Conservation (phyloP, 768 basidiomycete species). For the Nidula microcarpa region DNA sequence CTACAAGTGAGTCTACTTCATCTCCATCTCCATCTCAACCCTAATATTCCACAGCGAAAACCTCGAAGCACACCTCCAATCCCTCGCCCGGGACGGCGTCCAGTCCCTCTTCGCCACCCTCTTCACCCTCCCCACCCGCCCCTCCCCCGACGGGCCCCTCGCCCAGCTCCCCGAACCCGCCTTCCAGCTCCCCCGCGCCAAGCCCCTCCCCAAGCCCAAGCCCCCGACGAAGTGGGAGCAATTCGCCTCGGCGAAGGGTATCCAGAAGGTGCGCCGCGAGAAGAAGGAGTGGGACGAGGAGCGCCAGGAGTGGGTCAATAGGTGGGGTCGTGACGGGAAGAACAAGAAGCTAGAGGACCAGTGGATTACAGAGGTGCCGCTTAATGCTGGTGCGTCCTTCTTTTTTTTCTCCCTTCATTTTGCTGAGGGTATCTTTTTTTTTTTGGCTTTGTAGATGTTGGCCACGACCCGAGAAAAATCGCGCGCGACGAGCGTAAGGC, state of each 20-base stretch:
- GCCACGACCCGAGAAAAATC: slow-evolving; percentile 74
- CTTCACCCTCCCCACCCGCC: slow-evolving; percentile 75
- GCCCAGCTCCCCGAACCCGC: slow-evolving; percentile 77
- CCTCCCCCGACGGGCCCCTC: slow-evolving; percentile 78
- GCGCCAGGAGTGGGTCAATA: slow-evolving; percentile 84
- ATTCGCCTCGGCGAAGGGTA: slow-evolving; percentile 93
- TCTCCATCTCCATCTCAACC: too few relatives aligned
- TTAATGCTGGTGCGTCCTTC: slow-evolving; percentile 67
- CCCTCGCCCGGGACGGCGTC: slow-evolving; percentile 75
- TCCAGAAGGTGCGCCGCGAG: slow-evolving; percentile 73
- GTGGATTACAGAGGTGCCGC: slow-evolving; percentile 91
- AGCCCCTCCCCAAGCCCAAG: slow-evolving; percentile 91
- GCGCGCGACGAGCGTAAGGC: slow-evolving; percentile 80
- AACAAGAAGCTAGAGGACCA: slow-evolving; percentile 84
- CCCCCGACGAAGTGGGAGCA: slow-evolving; percentile 95
- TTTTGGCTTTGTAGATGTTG: slow-evolving; percentile 49
- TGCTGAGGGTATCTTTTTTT: too few relatives aligned
- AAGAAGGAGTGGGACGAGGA: slow-evolving; percentile 94
- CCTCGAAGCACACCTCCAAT: slow-evolving; percentile 76
- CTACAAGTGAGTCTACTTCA: slow-evolving; percentile 59
- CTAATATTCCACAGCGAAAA: slow-evolving; percentile 46
- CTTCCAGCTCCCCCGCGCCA: slow-evolving; percentile 81
- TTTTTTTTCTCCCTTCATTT: too few relatives aligned
- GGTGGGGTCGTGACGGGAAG: slow-evolving; percentile 89
- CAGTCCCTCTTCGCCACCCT: slow-evolving; percentile 79